These are phyloP conservation scores for Xanthoparmelia taractica DNA, from an alignment of 495 filamentous ascomycete species.

Conservation along the genomic window DNA sequence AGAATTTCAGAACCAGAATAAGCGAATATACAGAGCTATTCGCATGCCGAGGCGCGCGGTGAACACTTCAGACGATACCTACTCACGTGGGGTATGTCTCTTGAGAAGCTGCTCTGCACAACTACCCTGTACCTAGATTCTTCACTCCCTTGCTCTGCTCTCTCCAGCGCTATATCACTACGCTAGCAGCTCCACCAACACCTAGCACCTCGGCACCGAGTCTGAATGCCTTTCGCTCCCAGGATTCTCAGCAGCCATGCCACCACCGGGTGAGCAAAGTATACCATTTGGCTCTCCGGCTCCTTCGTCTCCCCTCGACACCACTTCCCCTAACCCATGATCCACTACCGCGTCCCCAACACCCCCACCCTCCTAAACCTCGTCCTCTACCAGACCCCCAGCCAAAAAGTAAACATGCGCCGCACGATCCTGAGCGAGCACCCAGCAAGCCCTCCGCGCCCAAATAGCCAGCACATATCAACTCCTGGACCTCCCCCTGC, in stretches of 20 bases:
- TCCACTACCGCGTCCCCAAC: background rate
- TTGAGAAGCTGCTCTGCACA: too few species aligned
- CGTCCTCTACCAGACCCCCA: background rate
- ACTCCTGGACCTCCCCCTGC: background rate
- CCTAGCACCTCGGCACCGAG: background rate
- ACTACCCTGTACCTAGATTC: too few species aligned
- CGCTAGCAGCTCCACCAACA: background rate
- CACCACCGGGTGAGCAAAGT: background rate
- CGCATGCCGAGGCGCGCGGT: too few species aligned
- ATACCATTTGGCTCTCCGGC: background rate
- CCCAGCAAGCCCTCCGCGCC: background rate
- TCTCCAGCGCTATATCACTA: background rate
- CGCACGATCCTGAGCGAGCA: background rate
- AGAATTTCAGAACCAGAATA: too few species aligned
- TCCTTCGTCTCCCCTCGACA: background rate
- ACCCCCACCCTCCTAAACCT: background rate
- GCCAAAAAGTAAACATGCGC: background rate
- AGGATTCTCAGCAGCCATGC: background rate
- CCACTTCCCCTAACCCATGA: background rate
- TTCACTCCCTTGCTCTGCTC: background rate
- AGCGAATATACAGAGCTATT: too few species aligned
- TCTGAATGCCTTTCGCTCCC: background rate
- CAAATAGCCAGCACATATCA: background rate
- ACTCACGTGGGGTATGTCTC: too few species aligned
- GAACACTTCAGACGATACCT: too few species aligned